A percentile compares a stretch with the other conserved stretches of the same genome.
Evolutionary conservation across 2,329 filamentous ascomycete genomes (phyloP).

Genomic region (Microascus cirrosus): DNA sequence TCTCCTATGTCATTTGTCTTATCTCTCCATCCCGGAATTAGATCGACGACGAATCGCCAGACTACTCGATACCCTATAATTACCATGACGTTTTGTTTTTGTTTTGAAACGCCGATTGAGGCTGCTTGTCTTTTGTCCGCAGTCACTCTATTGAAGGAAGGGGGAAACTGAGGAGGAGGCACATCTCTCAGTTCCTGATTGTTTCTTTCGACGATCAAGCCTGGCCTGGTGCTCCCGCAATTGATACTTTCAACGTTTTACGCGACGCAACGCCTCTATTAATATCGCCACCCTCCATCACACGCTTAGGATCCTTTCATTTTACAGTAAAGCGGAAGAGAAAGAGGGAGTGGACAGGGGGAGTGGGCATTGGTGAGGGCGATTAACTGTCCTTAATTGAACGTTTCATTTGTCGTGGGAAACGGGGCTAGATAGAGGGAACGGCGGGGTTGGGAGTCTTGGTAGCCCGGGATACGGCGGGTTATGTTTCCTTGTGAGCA

Average conservation of each 20-base stretch:
- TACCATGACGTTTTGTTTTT: not conserved
- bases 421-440: no score
- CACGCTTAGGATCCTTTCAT: no score
- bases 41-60: not conserved
- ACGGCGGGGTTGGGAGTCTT: no score
- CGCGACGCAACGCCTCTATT: not conserved
- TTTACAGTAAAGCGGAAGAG: no score
- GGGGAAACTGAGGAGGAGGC: not conserved
- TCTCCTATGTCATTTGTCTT: not conserved
- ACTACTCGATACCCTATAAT: not conserved
- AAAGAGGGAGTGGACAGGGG: no score
- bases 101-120: not conserved
- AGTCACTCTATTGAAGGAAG: not conserved
- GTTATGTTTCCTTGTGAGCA: no score
- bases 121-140: not conserved
- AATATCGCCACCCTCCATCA: not conserved
- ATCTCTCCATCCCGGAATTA: not conserved
- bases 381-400: no score
- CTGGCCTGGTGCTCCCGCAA: not conserved
- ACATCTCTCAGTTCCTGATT: not conserved
- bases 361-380: no score
- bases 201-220: not conserved
- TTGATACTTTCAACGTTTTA: not conserved
- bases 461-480: no score
- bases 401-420: no score